phyloP scores from a whole-genome alignment of 176 grass and related monocot genomes.

The Triticum monococcum region DNA sequence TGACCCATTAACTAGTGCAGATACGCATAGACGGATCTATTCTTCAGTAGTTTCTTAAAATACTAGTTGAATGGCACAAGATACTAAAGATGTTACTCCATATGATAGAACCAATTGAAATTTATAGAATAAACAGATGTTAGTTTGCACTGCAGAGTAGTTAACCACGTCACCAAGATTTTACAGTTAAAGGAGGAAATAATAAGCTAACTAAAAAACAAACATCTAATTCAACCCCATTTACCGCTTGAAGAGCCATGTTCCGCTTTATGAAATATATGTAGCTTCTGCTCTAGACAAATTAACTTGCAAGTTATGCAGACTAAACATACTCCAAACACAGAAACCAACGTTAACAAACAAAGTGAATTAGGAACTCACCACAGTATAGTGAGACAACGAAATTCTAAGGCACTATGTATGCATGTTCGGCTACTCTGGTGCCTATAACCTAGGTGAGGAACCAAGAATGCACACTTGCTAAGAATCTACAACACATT shows the following conservation, averaged over 20 bases:
- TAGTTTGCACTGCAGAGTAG: neutral
- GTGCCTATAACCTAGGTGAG: too few species aligned
- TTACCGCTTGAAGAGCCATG: neutral
- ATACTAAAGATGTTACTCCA: constrained; percentile 20
- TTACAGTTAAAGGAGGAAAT: constrained; percentile 12
- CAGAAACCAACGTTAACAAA: constrained; percentile 25
- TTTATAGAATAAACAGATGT: constrained; percentile 20
- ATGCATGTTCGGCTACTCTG: too few species aligned
- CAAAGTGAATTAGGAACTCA: constrained; percentile 38
- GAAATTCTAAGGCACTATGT: constrained; percentile 17
- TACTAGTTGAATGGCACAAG: constrained; percentile 22
- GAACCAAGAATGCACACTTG: too few species aligned
- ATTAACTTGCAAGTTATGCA: neutral
- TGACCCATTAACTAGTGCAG: neutral
- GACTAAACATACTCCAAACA: neutral
- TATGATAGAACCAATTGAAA: neutral
- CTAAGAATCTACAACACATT: constrained; percentile 24
- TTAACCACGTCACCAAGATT: neutral
- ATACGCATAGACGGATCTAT: neutral
- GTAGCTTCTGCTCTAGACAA: neutral
- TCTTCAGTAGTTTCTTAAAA: neutral
- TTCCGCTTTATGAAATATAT: constrained; percentile 5
- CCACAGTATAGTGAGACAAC: constrained; percentile 23
- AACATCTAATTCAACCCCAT: too few species aligned
- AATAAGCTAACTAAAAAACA: neutral